Percentiles rank a stretch among this genome's conserved stretches.
Evolutionary conservation across 192 early-diverging fungal genomes (phyloP).

Genomic region (Glomus cerebriforme): DNA sequence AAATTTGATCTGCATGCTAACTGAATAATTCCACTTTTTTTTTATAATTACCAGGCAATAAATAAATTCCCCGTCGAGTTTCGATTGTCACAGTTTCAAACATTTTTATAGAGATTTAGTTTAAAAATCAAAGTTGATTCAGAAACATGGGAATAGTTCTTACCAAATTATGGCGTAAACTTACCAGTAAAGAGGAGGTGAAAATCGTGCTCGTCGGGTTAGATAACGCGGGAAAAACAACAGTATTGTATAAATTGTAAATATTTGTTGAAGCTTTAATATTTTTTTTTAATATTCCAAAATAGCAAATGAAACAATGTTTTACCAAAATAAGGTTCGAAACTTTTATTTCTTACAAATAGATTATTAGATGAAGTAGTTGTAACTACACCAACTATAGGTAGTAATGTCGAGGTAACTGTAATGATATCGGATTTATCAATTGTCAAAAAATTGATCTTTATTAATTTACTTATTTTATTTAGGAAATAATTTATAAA

Average conservation of each 20-base stretch:
- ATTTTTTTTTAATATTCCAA: not conserved
- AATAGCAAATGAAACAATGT: not conserved
- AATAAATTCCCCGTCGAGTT: not conserved
- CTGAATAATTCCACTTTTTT: not conserved
- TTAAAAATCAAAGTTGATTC: not conserved
- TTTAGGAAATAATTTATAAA: constrained; percentile 60
- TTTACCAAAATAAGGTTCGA: not conserved
- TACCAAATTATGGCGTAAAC: constrained; percentile 58
- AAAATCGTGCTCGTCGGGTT: constrained; percentile 73
- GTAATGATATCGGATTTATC: not conserved
- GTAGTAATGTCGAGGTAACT: constrained; percentile 62
- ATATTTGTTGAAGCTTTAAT: constrained; percentile 12
- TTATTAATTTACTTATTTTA: not conserved
- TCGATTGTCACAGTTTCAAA: not conserved
- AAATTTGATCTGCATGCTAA: not conserved
- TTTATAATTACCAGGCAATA: not conserved
- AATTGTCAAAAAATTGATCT: not conserved
- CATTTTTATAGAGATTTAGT: not conserved
- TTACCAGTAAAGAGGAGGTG: constrained; percentile 63
- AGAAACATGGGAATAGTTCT: constrained; percentile 58
- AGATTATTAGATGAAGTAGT: constrained; percentile 64
- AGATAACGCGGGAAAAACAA: constrained; percentile 76
- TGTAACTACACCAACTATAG: constrained; percentile 69
- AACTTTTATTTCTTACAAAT: not conserved
- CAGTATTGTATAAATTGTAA: constrained; percentile 63